Evolutionary conservation across 441 rosid species (phyloP).

Genomic region (Syzygium malaccense): DNA sequence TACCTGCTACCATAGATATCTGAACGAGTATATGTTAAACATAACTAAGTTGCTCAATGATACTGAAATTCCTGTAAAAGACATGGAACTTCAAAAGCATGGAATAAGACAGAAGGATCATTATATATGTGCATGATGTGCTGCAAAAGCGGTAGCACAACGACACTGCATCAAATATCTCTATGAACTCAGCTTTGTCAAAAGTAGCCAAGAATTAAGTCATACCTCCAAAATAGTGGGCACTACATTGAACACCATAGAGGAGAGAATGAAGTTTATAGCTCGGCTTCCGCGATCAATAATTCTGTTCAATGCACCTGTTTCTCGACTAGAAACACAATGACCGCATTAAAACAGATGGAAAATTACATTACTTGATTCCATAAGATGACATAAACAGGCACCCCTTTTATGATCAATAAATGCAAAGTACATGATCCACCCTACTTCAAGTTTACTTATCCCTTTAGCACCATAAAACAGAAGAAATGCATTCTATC

Average conservation of each 20-base stretch:
- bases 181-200: neutral
- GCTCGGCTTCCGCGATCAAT: constrained; percentile 96
- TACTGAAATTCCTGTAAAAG: neutral
- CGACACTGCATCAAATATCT: neutral
- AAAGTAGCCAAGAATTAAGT: constrained; percentile 1
- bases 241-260: constrained; percentile 85
- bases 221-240: constrained; percentile 92
- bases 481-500: neutral
- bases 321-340: constrained; percentile 68
- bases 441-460: neutral
- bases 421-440: neutral
- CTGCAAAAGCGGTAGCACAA: neutral
- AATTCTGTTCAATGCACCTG: constrained; percentile 78
- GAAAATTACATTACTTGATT: neutral
- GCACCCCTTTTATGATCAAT: neutral
- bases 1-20: constrained; percentile 85
- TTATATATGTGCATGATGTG: neutral
- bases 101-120: neutral
- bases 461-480: neutral
- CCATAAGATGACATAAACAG: neutral
- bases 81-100: neutral
- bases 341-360: constrained; percentile 10
- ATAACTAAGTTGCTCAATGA: constrained; percentile 21
- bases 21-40: constrained; percentile 45
- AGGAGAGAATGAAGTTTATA: constrained; percentile 75